These are phyloP conservation scores for Hypoxylon subgilvum DNA, from an alignment of 495 filamentous ascomycete genomes.

Conservation along the genomic window DNA sequence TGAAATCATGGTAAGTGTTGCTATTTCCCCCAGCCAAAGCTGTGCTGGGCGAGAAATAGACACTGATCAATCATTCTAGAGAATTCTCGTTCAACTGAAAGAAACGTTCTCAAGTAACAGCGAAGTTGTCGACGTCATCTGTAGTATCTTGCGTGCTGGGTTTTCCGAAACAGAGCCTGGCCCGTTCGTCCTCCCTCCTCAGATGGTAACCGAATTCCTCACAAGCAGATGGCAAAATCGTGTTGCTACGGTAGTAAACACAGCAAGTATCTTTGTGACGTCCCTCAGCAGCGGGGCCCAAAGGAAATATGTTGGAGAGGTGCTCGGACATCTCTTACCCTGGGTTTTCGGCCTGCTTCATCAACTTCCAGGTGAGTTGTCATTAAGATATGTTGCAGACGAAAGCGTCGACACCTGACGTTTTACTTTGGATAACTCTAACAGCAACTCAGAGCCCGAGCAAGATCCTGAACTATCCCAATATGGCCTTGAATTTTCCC, in stretches of 20 bases:
- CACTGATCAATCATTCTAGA: conserved; percentile 15
- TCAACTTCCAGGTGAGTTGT: conserved; percentile 64
- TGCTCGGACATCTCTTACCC: conserved; percentile 62
- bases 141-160: conserved; percentile 76
- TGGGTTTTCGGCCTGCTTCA: conserved; percentile 72
- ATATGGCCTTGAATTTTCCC: conserved; percentile 56
- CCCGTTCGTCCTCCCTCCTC: conserved; percentile 76
- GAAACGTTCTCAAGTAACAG: conserved; percentile 64
- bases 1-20: conserved; percentile 42
- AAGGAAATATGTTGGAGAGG: conserved; percentile 43
- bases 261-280: conserved; percentile 76
- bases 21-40: no score
- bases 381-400: no score
- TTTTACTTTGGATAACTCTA: conserved; percentile 6
- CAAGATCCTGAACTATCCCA: conserved; percentile 71
- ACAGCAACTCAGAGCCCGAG: conserved; percentile 53
- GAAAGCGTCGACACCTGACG: background rate
- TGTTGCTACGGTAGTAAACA: conserved; percentile 75
- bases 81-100: conserved; percentile 56
- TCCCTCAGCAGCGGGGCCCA: conserved; percentile 60
- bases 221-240: conserved; percentile 49
- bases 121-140: conserved; percentile 76
- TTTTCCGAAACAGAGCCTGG: conserved; percentile 80
- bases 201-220: conserved; percentile 74
- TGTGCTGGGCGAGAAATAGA: background rate